phyloP scores from a whole-genome alignment of 2,329 filamentous ascomycete genomes.

The Didymella segeticola region DNA sequence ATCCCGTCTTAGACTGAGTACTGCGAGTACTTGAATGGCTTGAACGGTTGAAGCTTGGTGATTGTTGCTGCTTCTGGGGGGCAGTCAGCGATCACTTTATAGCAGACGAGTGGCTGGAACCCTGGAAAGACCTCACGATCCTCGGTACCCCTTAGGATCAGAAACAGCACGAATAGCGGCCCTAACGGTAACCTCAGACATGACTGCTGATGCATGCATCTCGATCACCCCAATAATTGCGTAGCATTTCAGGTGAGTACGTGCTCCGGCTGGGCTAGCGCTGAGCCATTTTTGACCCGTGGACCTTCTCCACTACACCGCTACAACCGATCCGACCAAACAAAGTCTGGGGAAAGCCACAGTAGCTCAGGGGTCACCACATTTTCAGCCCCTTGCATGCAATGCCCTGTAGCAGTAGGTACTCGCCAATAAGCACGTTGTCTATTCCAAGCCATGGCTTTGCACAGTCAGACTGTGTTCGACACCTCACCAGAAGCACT shows the following conservation, averaged over 20 bases:
- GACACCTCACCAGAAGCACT: constrained; percentile 20
- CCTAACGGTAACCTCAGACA: constrained; percentile 37
- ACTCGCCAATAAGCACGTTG: constrained; percentile 20
- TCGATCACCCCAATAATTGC: constrained; percentile 39
- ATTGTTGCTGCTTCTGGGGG: constrained; percentile 36
- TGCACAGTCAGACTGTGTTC: constrained; percentile 13
- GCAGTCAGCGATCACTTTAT: constrained; percentile 41
- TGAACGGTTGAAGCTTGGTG: constrained; percentile 30
- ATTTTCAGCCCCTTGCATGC: constrained; percentile 29
- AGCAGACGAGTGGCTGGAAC: constrained; percentile 26
- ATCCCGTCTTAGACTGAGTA: constrained; percentile 35
- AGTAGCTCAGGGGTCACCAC: constrained; percentile 36
- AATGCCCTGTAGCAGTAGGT: constrained; percentile 22
- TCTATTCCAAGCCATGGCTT: background rate
- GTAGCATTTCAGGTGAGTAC: constrained; percentile 24
- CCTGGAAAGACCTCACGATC: constrained; percentile 26
- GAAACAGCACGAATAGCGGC: constrained; percentile 38
- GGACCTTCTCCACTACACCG: constrained; percentile 39
- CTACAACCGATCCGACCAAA: constrained; percentile 34
- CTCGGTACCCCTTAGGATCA: constrained; percentile 41
- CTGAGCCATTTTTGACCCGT: constrained; percentile 41
- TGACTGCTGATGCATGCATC: constrained; percentile 41
- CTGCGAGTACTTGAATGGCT: constrained; percentile 19
- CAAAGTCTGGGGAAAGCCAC: constrained; percentile 40
- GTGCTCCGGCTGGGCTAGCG: constrained; percentile 33